Base-by-base conservation (phyloP, 2,329 filamentous ascomycete genomes). In the Colletotrichum sp. region DNA sequence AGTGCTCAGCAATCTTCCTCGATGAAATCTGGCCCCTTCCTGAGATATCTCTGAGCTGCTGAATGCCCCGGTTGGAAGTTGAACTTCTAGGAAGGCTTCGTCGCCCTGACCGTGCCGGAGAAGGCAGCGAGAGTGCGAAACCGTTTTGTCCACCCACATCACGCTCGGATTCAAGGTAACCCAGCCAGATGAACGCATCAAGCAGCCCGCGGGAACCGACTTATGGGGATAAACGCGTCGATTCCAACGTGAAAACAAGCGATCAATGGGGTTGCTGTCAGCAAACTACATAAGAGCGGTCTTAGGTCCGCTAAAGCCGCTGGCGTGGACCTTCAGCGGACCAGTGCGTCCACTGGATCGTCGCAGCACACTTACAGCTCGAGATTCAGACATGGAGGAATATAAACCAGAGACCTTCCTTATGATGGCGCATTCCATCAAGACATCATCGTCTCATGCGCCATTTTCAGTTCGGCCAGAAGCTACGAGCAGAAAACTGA, bases 301-400 rank as follows among this genome's bases (percentile, higher is more conserved):
- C 28, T 70, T 48, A 70, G 34, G 57, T 34, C 57, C 67, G 67
- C 59, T 63, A 57, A 57, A 16, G 61, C 60, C 68, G 68, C 60
- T 12, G 8, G 28, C 30, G 48, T 55, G 59, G 36, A 26, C 55
- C 24, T 24, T 16, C 55, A 59, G 55, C 55, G 15, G 21, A 5
- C 2, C 55, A 59, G 55, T 28, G 55, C 55, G 13, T 0, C 55
- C 13, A 28, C 55, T 48, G 43, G 0, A 48, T 21, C 43, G 43
- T 48, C n/a, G 43, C 43, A 21, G 10, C n/a, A 21, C 1, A 48
- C 43, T 48, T 48, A 21, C 43, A 48, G 7, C 9, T 1, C 43
- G 9, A 48, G 43, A 48, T 21, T 21, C 10, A 48, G n/a, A 48
- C 1, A 21, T 16, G 13, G 0, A n/a, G 26, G 12, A 30, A 32